Evolutionary conservation across 257 asterid species (phyloP), one percentile per base, ranked within the genome.

Genomic region (Solanum chaucha): DNA sequence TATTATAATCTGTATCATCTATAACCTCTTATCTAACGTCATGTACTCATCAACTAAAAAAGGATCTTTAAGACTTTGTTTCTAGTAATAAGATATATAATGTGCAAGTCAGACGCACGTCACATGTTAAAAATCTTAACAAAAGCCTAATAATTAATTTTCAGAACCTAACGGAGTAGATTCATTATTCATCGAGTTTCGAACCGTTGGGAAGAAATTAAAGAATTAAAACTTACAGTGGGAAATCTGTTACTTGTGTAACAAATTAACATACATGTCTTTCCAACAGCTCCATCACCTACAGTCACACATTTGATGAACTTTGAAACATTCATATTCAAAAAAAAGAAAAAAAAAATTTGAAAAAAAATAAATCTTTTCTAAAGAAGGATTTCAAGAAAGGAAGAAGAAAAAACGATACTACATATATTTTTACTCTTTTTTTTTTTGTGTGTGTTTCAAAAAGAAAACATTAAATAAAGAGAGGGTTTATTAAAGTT

Each of bases 221-320:
- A 48, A 70, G 88, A 86, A 89, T 92, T 91, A 70, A 87, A 86
- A 89, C 94, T 92, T 46, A 96, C 98, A 80, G 98, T 96, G 8
- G 98, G 98, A 80, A 95, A 96, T 89, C 92, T 95, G 96, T 95
- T 96, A 92, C 96, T 95, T 64, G 98, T 94, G 88, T 96, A 96
- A 82, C 98, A 96, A 46, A 96, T 96, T 90, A 96, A 95, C 99
- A 96, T 96, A 92, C 98, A 96, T 73, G 99, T 96, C 89, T 96
- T 96, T 82, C 99, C 98, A 84, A 96, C 98, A 90, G 98, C 98
- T 58, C 99, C 99, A 91, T 95, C 98, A 87, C 98, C 98, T 32
- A 96, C 99, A 2, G 98, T 94, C 38, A 95, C 98, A 92, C 98
- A 96, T 90, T 96, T 96, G 86, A 96, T 95, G 94, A 95, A 96